A percentile compares a stretch with the other conserved stretches of the same genome.
Conservation (phyloP, 768 basidiomycete species). For the Pisolithus orientalis region DNA sequence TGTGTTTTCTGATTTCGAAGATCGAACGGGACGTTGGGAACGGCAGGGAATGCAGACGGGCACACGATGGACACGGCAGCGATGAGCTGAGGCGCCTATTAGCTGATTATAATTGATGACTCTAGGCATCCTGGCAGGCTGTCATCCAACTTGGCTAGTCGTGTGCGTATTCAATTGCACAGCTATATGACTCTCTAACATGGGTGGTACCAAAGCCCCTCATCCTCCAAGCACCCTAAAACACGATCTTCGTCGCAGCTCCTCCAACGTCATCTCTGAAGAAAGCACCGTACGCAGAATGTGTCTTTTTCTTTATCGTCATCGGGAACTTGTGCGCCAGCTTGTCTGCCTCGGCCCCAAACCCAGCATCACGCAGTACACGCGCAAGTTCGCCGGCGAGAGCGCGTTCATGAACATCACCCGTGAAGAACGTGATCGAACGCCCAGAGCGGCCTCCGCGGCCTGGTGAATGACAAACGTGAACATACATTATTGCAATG, state of each 20-base stretch:
- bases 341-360: constrained; percentile 53
- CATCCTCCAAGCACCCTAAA: constrained; percentile 28
- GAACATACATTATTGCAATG: not conserved
- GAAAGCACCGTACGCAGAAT: constrained; percentile 85
- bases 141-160: too few relatives aligned
- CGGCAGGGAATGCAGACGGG: too few relatives aligned
- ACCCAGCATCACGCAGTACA: constrained; percentile 83
- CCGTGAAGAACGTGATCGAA: constrained; percentile 96
- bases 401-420: constrained; percentile 76
- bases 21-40: too few relatives aligned
- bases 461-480: constrained; percentile 37
- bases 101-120: too few relatives aligned
- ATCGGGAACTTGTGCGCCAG: constrained; percentile 81
- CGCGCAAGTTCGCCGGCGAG: constrained; percentile 92
- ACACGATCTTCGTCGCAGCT: constrained; percentile 74
- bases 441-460: constrained; percentile 87
- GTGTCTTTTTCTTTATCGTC: constrained; percentile 95
- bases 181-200: not conserved
- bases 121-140: too few relatives aligned
- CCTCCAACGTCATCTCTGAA: constrained; percentile 57
- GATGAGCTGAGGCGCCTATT: too few relatives aligned
- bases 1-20: too few relatives aligned
- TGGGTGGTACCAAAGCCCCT: too few relatives aligned
- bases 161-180: too few relatives aligned
- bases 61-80: too few relatives aligned